A percentile compares a stretch with the other conserved stretches of the same genome.
Evolutionary conservation across 371 early-diverging fungal genomes (phyloP).

Genomic region (Mortierella sp.): DNA sequence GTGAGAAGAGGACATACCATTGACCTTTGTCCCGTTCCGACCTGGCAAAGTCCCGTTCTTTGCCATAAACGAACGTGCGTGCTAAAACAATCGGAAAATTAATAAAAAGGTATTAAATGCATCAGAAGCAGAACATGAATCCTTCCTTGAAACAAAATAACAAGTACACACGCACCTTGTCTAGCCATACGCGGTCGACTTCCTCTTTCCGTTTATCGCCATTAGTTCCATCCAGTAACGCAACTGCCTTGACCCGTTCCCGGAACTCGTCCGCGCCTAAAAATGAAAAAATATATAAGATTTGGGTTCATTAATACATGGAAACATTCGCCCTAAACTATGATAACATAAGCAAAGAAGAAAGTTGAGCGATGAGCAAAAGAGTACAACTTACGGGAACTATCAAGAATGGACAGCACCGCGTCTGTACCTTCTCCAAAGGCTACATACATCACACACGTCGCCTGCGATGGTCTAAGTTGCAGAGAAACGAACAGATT

Average conservation of each 20-base stretch:
- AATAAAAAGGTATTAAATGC: not conserved
- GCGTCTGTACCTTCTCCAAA: slow-evolving; percentile 6
- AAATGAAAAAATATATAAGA: not conserved
- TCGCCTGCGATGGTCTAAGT: not conserved
- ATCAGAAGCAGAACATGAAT: not conserved
- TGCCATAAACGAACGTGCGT: slow-evolving; percentile 4
- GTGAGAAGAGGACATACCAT: not conserved
- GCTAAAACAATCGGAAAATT: not conserved
- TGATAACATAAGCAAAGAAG: not conserved
- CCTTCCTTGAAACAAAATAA: not conserved
- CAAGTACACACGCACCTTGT: not conserved
- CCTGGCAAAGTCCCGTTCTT: not conserved
- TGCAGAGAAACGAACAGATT: not conserved
- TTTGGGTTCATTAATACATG: no score
- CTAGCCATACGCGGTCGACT: not conserved
- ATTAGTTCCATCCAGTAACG: not conserved
- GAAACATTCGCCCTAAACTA: not conserved
- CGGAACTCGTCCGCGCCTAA: not conserved
- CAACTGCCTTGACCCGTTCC: not conserved
- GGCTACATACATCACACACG: slow-evolving; percentile 3
- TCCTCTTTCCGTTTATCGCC: slow-evolving; percentile 1
- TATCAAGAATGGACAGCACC: not conserved
- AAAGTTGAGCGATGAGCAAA: not conserved
- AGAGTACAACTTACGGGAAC: not conserved
- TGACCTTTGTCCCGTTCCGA: not conserved